phyloP scores from a whole-genome alignment of 345 rosid genomes.

The Linum lewisii region DNA sequence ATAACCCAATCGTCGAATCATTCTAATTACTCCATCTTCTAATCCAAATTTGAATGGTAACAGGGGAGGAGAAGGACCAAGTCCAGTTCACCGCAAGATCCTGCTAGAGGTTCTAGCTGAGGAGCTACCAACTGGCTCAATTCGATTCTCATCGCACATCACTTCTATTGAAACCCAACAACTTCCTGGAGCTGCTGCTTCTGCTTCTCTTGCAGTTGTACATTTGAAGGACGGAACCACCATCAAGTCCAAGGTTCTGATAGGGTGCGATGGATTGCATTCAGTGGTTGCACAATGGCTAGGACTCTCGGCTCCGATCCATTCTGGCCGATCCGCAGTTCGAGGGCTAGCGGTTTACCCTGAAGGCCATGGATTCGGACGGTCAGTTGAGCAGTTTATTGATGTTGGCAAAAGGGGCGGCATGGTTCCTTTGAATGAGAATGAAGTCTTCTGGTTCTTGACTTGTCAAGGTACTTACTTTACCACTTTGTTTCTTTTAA shows the following conservation, averaged over 20 bases:
- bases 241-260: conserved; percentile 29
- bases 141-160: conserved; percentile 30
- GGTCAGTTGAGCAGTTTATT: conserved; percentile 10
- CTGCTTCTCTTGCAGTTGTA: conserved; percentile 5
- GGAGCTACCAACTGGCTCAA: conserved; percentile 22
- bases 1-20: too few species aligned
- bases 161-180: conserved; percentile 13
- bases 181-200: not conserved
- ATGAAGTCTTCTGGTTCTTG: conserved; percentile 24
- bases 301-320: conserved; percentile 17
- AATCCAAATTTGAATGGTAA: not conserved
- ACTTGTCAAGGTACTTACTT: conserved; percentile 16
- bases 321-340: conserved; percentile 23
- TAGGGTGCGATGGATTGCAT: conserved; percentile 47
- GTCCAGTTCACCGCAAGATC: conserved; percentile 21
- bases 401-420: conserved; percentile 23
- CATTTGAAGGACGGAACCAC: conserved; percentile 25
- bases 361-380: conserved; percentile 22
- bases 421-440: conserved; percentile 20
- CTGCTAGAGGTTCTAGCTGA: conserved; percentile 25
- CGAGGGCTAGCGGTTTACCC: conserved; percentile 24
- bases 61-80: not conserved
- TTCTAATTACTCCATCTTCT: too few species aligned
- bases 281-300: conserved; percentile 28
- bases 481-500: not conserved